A percentile compares a stretch with the other conserved stretches of the same genome.
Evolutionary conservation across 2,329 filamentous ascomycete species (phyloP).

Genomic region (Colletotrichum sp.): DNA sequence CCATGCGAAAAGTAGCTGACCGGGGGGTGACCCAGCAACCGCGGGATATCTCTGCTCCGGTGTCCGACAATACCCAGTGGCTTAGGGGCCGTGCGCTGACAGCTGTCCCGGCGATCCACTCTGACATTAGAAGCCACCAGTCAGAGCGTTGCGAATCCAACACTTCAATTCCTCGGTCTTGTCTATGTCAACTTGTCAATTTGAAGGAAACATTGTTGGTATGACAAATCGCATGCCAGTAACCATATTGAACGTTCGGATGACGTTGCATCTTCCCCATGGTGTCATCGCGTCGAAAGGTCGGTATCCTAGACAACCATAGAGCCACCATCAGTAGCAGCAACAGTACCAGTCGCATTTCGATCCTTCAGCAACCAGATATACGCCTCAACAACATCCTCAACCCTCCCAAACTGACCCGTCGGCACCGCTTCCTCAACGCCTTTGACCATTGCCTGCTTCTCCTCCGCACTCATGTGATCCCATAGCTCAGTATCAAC

Average conservation of each 20-base stretch:
- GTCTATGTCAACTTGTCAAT: background rate
- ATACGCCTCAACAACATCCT: slow-evolving; percentile 4
- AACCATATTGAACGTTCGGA: rapidly evolving
- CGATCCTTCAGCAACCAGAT: slow-evolving; percentile 8
- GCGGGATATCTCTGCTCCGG: background rate
- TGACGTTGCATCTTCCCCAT: background rate
- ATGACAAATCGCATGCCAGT: background rate
- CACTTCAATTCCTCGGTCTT: background rate
- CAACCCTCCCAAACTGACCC: background rate
- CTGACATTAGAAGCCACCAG: background rate
- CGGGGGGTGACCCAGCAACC: slow-evolving; percentile 14
- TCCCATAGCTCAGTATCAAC: slow-evolving; percentile 32
- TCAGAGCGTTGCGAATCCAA: background rate
- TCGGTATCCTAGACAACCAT: background rate
- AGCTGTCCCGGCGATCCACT: background rate
- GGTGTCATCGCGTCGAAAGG: background rate
- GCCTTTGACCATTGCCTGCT: background rate
- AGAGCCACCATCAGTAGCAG: background rate
- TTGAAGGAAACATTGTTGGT: background rate
- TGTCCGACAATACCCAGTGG: background rate
- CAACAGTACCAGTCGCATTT: slow-evolving; percentile 2
- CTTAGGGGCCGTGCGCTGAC: background rate
- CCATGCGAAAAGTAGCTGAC: slow-evolving; percentile 4
- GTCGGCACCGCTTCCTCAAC: background rate
- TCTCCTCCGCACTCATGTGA: background rate